A percentile compares a stretch with the other conserved stretches of the same genome.
Conservation (phyloP, 306 rosid genomes). For the Parietaria judaica region DNA sequence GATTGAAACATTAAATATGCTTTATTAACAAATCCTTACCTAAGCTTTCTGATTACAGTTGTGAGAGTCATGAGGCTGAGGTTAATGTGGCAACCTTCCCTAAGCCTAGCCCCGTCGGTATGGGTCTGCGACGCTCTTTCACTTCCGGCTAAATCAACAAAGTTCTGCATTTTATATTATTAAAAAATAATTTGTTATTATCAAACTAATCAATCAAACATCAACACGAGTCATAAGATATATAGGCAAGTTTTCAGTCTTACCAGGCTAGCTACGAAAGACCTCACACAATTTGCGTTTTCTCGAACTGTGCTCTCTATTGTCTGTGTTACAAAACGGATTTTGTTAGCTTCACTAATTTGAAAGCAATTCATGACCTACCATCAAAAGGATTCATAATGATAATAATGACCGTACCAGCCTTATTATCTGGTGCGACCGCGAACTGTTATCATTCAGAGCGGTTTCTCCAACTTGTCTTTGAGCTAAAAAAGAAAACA, state of each 20-base stretch:
- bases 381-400: conserved; percentile 2
- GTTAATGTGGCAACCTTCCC: conserved; percentile 99
- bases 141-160: conserved; percentile 98
- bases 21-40: conserved; percentile 41
- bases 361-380: conserved; percentile 9
- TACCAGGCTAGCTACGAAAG: conserved; percentile 98
- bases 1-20: background rate
- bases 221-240: background rate
- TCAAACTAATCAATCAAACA: conserved; percentile 3
- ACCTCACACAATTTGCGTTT: conserved; percentile 71
- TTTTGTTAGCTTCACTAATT: conserved; percentile 2
- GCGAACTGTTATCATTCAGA: conserved; percentile 85
- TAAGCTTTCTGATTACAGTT: conserved; percentile 96
- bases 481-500: conserved; percentile 54
- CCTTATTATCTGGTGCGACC: conserved; percentile 98
- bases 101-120: conserved; percentile 92
- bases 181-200: background rate
- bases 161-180: conserved; percentile 50
- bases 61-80: conserved; percentile 99
- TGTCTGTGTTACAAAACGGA: conserved; percentile 43
- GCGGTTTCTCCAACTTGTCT: conserved; percentile 99
- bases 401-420: conserved; percentile 43
- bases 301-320: conserved; percentile 88
- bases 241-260: conserved; percentile 11
- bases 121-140: conserved; percentile 99